Percentiles rank a stretch among this genome's conserved stretches.
Evolutionary conservation across 768 basidiomycete genomes (phyloP).

Genomic region (Coprinopsis cinerea): DNA sequence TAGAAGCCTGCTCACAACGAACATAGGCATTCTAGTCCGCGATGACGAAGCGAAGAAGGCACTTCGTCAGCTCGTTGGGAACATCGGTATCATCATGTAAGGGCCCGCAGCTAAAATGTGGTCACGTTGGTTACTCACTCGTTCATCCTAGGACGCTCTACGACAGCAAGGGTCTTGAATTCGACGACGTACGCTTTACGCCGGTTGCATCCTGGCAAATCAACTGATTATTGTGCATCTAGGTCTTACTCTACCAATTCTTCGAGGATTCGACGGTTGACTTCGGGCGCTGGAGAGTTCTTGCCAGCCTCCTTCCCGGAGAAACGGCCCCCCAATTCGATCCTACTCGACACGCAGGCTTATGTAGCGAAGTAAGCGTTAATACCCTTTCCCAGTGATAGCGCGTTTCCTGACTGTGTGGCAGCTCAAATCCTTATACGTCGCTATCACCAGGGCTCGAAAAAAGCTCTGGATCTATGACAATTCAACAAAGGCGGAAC

Average conservation of each 20-base stretch:
- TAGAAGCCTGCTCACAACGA: background rate
- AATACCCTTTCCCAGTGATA: no score
- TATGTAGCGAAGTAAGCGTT: constrained; percentile 50
- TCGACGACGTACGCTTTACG: constrained; percentile 43
- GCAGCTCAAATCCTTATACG: constrained; percentile 63
- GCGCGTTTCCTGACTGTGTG: background rate
- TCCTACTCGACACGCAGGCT: constrained; percentile 41
- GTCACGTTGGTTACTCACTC: no score
- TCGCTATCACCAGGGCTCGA: constrained; percentile 60
- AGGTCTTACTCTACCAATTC: constrained; percentile 74
- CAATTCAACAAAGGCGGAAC: constrained; percentile 42
- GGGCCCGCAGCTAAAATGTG: no score
- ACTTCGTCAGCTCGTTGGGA: constrained; percentile 47
- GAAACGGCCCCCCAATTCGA: constrained; percentile 41
- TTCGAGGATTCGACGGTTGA: constrained; percentile 57
- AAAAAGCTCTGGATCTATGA: constrained; percentile 67
- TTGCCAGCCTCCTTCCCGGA: constrained; percentile 36
- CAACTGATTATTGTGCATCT: background rate
- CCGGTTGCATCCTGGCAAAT: background rate
- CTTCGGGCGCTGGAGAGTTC: constrained; percentile 52
- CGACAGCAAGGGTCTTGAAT: constrained; percentile 64
- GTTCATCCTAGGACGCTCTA: constrained; percentile 48
- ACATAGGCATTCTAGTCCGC: constrained; percentile 62
- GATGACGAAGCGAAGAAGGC: constrained; percentile 44
- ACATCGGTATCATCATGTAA: constrained; percentile 56